A percentile compares a stretch with the other conserved stretches of the same genome.
Evolutionary conservation across 345 rosid species (phyloP).

Genomic region (Clausena lansium): DNA sequence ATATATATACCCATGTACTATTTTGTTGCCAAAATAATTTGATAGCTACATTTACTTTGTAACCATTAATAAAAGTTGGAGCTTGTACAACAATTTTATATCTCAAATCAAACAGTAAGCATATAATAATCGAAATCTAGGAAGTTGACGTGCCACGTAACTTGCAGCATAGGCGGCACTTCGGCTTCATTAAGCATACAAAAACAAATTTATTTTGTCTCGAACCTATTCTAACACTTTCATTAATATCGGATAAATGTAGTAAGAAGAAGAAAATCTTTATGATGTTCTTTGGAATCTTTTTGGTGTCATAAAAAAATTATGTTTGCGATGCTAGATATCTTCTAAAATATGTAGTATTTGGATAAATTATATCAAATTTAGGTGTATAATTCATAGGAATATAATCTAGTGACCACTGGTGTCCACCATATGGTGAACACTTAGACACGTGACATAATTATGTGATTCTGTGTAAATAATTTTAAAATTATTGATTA

Average conservation of each 20-base stretch:
- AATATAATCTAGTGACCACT: too few species aligned
- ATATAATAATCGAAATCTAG: neutral
- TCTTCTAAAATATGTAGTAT: too few species aligned
- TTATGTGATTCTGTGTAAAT: too few species aligned
- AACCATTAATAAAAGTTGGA: neutral
- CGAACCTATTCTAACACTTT: neutral
- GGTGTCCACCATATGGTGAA: accelerated
- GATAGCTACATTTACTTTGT: conserved; percentile 1
- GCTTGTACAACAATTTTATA: neutral
- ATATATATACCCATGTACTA: too few species aligned
- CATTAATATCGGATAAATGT: neutral
- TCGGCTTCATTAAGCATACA: neutral
- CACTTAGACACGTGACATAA: too few species aligned
- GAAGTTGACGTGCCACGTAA: neutral
- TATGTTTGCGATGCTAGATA: too few species aligned
- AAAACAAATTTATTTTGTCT: neutral
- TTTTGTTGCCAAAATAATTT: neutral
- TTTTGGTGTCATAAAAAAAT: neutral
- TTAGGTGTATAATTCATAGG: too few species aligned
- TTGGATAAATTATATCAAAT: too few species aligned
- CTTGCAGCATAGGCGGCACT: neutral
- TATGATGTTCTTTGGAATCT: neutral
- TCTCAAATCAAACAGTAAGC: neutral
- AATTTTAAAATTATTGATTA: too few species aligned
- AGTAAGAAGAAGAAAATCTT: neutral